Percentiles rank a stretch among this genome's conserved stretches.
These are phyloP conservation scores for Verticillium zaregamsianum DNA, from an alignment of 2,329 filamentous ascomycete species.

Conservation along the genomic window DNA sequence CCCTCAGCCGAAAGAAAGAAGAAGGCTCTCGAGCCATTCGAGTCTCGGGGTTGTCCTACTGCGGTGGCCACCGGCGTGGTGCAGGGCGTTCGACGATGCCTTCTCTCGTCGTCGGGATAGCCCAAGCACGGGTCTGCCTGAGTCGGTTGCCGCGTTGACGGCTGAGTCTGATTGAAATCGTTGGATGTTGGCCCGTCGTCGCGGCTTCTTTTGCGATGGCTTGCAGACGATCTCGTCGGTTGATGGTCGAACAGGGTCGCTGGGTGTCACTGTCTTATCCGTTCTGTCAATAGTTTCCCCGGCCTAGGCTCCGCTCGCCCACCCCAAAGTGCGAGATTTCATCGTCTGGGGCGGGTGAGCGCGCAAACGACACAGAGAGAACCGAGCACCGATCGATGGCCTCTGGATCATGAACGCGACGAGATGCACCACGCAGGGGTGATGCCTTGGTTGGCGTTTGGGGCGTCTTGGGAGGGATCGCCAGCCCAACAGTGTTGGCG, in stretches of 20 bases:
- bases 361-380: not conserved
- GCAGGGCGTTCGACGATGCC: not conserved
- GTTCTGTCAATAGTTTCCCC: not conserved
- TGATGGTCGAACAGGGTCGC: not conserved
- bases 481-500: not conserved
- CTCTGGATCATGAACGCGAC: not conserved
- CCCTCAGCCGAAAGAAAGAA: not conserved
- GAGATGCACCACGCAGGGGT: not conserved
- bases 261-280: not conserved
- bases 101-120: not conserved
- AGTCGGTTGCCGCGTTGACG: too few relatives aligned
- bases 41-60: not conserved
- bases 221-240: not conserved
- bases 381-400: not conserved
- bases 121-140: not conserved
- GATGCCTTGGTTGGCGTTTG: not conserved
- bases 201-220: not conserved
- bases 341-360: not conserved
- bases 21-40: not conserved
- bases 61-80: not conserved
- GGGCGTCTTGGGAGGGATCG: not conserved
- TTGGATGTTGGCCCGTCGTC: not conserved
- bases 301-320: not conserved
- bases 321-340: not conserved
- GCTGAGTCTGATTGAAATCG: not conserved